Conservation (phyloP, 352 stramenopile genomes). For the Phytophthora pinifolia region DNA sequence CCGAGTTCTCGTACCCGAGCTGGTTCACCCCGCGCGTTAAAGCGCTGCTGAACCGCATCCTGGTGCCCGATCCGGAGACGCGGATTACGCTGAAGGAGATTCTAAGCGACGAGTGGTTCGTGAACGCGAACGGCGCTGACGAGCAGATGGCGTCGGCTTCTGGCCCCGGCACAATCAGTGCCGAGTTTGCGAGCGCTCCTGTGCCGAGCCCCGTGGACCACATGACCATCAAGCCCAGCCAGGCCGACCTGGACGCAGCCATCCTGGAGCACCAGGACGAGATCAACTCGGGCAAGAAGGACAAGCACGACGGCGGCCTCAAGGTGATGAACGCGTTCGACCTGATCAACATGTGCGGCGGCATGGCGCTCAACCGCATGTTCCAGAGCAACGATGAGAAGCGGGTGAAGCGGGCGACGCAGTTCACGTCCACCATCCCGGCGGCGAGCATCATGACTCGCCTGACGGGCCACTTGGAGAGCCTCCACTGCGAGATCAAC, state of each 20-base stretch:
- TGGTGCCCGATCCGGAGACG: conserved; percentile 91
- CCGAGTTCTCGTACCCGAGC: conserved; percentile 94
- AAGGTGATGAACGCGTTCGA: conserved; percentile 93
- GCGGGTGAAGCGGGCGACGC: conserved; percentile 81
- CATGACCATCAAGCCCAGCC: conserved; percentile 79
- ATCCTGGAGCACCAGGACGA: conserved; percentile 84
- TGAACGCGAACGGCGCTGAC: conserved; percentile 54
- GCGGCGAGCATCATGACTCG: conserved; percentile 77
- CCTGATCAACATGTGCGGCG: conserved; percentile 92
- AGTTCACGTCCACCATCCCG: conserved; percentile 85
- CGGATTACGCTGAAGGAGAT: conserved; percentile 90
- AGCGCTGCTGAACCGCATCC: conserved; percentile 90
- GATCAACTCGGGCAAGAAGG: conserved; percentile 68
- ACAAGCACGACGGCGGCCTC: conserved; percentile 55
- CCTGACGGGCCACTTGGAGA: conserved; percentile 77
- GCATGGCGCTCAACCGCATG: conserved; percentile 90
- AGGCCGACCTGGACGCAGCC: conserved; percentile 79
- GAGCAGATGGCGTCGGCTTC: conserved; percentile 22
- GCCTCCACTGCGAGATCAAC: conserved; percentile 76
- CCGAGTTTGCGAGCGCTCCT: conserved; percentile 15
- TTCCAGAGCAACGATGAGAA: conserved; percentile 89
- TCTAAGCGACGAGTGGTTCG: conserved; percentile 89
- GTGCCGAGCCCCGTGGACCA: conserved; percentile 32
- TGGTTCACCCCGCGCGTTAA: conserved; percentile 92
- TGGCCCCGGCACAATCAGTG: conserved; percentile 21